Percentiles rank a stretch among this genome's conserved stretches.
Conservation (phyloP, 768 basidiomycete species). For the Lanmaoa pseudosensibilis region DNA sequence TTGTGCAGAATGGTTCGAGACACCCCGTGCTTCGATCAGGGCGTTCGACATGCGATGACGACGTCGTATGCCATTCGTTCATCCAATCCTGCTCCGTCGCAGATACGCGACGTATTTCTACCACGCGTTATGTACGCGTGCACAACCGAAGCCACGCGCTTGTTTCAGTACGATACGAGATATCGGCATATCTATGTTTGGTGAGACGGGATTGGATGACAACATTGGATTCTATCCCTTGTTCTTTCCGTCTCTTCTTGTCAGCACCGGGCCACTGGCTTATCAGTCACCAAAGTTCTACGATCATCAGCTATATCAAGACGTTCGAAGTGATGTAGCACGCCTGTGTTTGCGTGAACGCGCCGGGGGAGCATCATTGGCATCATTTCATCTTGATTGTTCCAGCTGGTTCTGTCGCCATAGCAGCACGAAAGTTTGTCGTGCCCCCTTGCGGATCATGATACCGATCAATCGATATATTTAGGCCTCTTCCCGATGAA, state of each 20-base stretch:
- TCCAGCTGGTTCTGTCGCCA: background rate
- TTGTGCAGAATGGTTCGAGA: background rate
- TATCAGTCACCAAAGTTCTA: background rate
- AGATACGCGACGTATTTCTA: background rate
- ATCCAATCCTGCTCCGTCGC: background rate
- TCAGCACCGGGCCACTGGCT: background rate
- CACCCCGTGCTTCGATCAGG: background rate
- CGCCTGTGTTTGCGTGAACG: background rate
- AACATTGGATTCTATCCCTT: background rate
- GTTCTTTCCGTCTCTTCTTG: background rate
- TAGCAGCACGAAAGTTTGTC: background rate
- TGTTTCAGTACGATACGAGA: background rate
- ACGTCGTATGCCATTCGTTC: background rate
- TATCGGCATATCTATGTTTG: background rate
- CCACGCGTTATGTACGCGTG: background rate
- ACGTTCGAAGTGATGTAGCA: background rate
- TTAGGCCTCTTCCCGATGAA: background rate
- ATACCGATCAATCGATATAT: background rate
- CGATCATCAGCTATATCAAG: background rate
- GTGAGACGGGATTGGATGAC: background rate
- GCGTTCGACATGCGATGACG: background rate
- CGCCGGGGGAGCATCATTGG: background rate
- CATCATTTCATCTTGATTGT: background rate
- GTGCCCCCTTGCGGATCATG: background rate
- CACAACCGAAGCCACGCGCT: background rate